Evolutionary conservation across 106 monocot species (phyloP).

Genomic region (Gastrodia elata): DNA sequence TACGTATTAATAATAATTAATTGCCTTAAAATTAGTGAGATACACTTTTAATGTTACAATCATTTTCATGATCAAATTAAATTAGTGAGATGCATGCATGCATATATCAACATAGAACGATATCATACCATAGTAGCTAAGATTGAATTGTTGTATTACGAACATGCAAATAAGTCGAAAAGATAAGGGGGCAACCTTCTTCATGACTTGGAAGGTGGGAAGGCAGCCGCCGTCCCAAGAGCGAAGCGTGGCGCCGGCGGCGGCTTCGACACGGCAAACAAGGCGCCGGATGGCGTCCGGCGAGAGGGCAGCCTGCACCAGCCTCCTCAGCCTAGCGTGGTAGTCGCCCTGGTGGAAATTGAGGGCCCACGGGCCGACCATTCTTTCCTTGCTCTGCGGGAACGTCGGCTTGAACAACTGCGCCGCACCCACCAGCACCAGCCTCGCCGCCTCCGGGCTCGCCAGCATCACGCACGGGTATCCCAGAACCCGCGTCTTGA

Average conservation of each 20-base stretch:
- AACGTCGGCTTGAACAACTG: conserved; percentile 70
- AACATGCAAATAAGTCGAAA: too few relatives aligned
- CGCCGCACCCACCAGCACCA: conserved; percentile 53
- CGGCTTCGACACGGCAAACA: conserved; percentile 31
- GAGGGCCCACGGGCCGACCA: conserved; percentile 69
- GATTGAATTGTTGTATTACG: too few relatives aligned
- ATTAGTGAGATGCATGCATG: too few relatives aligned
- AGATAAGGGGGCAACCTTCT: conserved; percentile 55
- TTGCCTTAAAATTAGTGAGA: too few relatives aligned
- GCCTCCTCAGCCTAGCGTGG: conserved; percentile 42
- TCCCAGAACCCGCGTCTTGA: conserved; percentile 65
- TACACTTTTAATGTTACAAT: too few relatives aligned
- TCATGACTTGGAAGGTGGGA: conserved; percentile 59
- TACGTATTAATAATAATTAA: too few relatives aligned
- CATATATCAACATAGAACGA: too few relatives aligned
- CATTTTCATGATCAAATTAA: too few relatives aligned
- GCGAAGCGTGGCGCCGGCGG: conserved; percentile 23
- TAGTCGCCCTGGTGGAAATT: conserved; percentile 81
- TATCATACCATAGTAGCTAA: too few relatives aligned
- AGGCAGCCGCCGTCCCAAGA: conserved; percentile 25
- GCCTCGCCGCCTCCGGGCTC: conserved; percentile 72
- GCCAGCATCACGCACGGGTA: conserved; percentile 80
- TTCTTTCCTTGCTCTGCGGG: conserved; percentile 67
- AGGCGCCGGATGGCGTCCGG: conserved; percentile 44
- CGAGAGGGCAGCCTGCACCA: conserved; percentile 33